These are phyloP conservation scores for Ulmus americana DNA, from an alignment of 331 rosid species.

Conservation along the genomic window DNA sequence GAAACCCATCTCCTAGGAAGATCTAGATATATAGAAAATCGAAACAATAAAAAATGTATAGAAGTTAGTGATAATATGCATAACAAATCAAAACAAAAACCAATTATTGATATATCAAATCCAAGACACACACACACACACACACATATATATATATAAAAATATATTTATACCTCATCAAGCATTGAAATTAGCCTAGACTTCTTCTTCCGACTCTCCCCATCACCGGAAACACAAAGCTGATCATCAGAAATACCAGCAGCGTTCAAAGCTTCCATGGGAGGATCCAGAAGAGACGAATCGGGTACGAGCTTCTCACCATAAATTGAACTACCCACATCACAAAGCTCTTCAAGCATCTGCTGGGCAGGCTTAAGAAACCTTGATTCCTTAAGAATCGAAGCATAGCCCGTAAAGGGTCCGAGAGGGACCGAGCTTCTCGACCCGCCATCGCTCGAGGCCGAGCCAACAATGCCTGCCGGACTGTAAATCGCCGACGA, in stretches of 20 bases:
- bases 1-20: conserved; percentile 12
- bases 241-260: conserved; percentile 31
- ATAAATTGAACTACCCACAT: conserved; percentile 32
- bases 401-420: conserved; percentile 65
- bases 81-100: background rate
- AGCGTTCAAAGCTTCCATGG: conserved; percentile 28
- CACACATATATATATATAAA: background rate
- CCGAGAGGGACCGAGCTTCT: conserved; percentile 49
- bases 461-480: conserved; percentile 26
- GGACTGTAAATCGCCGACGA: conserved; percentile 20
- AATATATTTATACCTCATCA: conserved; percentile 50
- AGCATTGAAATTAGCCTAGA: conserved; percentile 66
- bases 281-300: conserved; percentile 36
- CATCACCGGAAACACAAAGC: conserved; percentile 24
- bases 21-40: background rate
- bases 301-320: conserved; percentile 28
- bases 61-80: too few relatives aligned
- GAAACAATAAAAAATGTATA: background rate
- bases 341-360: conserved; percentile 57
- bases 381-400: conserved; percentile 69
- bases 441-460: conserved; percentile 17
- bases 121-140: background rate
- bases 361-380: conserved; percentile 71
- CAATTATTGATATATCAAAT: background rate
- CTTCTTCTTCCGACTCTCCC: conserved; percentile 38